Base-by-base conservation (phyloP, 2,329 filamentous ascomycete species). In the Xylaria multiplex region DNA sequence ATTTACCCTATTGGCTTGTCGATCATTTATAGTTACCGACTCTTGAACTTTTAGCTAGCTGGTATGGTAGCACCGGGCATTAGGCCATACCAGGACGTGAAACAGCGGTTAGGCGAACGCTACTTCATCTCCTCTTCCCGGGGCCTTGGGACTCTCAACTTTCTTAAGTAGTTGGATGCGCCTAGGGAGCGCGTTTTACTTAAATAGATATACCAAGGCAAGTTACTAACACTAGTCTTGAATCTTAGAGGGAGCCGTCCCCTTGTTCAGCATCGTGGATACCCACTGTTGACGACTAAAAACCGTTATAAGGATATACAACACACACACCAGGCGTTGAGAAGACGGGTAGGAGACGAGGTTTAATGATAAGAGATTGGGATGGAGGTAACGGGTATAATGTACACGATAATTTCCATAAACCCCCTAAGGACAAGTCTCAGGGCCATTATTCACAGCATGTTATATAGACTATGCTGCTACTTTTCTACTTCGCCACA, bases 1-100 rank as follows among this genome's bases (percentile, higher is more conserved):
- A 63, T 63, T 63, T 57, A 63, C 48, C 60, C 60, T 58, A 63
- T 63, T 63, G 60, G 60, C 19, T n/a, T 6, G 24, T 53, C 24
- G 16, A 37, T 37, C 2, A 19, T 4, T 6, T 40, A 6, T 27
- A 8, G 9, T 4, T 37, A 40, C 37, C 13, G 13, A 59, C 30
- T 27, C 27, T n/a, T 45, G 27, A 8, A n/a, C 8, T 49, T 22
- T 19, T 16, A 22, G 22, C 16, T 13, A 13, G 40, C 42, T 27
- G 9, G 35, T 8, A 37, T 40, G 13, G 9, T 40, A 40, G 13
- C 37, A 40, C 37, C 9, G 37, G 37, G 11, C 24, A 32, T 8
- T 42, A 19, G 16, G 24, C 6, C 24, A 45, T 27, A 24, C 40
- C 1, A 40, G 45, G 37, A 40, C 3, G 37, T 43, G 37, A 5